phyloP scores from a whole-genome alignment of 1,139 yeast genomes.

The Protomyces inundatus region DNA sequence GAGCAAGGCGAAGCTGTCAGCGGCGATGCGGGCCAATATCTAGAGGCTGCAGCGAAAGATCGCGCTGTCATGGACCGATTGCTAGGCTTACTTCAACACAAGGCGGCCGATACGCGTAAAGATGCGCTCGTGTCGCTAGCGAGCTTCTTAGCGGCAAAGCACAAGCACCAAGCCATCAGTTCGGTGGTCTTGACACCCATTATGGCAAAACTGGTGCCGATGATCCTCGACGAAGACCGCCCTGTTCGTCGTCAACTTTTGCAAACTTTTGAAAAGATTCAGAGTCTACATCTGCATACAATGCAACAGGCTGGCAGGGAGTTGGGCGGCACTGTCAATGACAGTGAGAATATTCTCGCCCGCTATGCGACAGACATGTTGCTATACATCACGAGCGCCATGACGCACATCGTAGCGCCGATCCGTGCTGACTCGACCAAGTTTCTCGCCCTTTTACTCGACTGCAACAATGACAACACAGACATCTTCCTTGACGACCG shows the following conservation, averaged over 20 bases:
- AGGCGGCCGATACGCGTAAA: conserved; percentile 48
- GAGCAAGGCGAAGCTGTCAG: background rate
- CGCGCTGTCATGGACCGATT: conserved; percentile 39
- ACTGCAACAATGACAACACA: conserved; percentile 32
- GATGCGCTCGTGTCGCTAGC: conserved; percentile 25
- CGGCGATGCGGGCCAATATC: background rate
- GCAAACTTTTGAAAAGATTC: conserved; percentile 32
- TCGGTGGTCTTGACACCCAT: conserved; percentile 42
- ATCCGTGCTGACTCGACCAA: conserved; percentile 66
- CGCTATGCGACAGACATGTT: conserved; percentile 58
- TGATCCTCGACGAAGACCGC: conserved; percentile 55
- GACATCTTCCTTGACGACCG: conserved; percentile 18
- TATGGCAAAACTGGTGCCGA: conserved; percentile 53
- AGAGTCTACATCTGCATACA: conserved; percentile 35
- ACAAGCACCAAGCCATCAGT: conserved; percentile 26
- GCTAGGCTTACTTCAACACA: conserved; percentile 69
- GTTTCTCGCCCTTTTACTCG: conserved; percentile 54
- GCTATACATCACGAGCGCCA: conserved; percentile 79
- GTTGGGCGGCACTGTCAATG: background rate
- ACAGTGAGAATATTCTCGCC: conserved; percentile 42
- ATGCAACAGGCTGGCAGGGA: conserved; percentile 40
- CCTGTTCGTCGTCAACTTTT: conserved; percentile 61
- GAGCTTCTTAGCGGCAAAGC: conserved; percentile 19
- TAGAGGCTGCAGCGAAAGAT: conserved; percentile 16
- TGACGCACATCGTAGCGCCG: conserved; percentile 82